A percentile compares a stretch with the other conserved stretches of the same genome.
Conservation (phyloP, 805 yeast species). For the Pichia phayaonensis region DNA sequence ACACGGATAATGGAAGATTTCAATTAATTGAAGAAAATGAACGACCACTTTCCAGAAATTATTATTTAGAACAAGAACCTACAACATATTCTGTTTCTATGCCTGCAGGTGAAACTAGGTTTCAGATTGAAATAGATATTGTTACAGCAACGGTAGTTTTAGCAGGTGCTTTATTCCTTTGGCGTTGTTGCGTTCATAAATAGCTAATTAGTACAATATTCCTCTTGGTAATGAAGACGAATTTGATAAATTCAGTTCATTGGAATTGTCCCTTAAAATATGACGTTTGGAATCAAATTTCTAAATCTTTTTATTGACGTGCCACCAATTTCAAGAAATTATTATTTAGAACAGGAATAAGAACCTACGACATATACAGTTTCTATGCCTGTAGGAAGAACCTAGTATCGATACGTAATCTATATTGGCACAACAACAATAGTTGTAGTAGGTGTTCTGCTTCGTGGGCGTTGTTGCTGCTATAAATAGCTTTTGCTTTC, state of each 20-base stretch:
- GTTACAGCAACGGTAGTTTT: not conserved
- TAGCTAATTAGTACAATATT: too few relatives aligned
- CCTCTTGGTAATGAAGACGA: too few relatives aligned
- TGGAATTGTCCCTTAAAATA: slow-evolving; percentile 21
- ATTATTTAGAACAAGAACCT: not conserved
- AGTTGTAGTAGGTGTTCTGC: not conserved
- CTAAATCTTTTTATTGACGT: not conserved
- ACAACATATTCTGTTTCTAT: not conserved
- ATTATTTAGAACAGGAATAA: not conserved
- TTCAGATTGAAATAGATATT: not conserved
- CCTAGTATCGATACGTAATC: not conserved
- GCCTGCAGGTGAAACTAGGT: not conserved
- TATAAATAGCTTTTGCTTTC: too few relatives aligned
- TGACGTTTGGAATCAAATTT: not conserved
- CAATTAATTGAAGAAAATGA: not conserved
- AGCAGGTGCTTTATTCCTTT: not conserved
- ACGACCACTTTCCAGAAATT: not conserved
- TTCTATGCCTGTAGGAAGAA: not conserved
- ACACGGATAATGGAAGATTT: slow-evolving; percentile 1
- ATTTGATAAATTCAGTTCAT: slow-evolving; percentile 21
- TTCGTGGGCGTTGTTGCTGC: not conserved
- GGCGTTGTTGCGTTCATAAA: not conserved
- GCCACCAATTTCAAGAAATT: not conserved
- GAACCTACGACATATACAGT: not conserved
- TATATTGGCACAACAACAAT: not conserved